These are phyloP conservation scores for Coemansia sp. DNA, from an alignment of 192 early-diverging fungal species.

Conservation along the genomic window DNA sequence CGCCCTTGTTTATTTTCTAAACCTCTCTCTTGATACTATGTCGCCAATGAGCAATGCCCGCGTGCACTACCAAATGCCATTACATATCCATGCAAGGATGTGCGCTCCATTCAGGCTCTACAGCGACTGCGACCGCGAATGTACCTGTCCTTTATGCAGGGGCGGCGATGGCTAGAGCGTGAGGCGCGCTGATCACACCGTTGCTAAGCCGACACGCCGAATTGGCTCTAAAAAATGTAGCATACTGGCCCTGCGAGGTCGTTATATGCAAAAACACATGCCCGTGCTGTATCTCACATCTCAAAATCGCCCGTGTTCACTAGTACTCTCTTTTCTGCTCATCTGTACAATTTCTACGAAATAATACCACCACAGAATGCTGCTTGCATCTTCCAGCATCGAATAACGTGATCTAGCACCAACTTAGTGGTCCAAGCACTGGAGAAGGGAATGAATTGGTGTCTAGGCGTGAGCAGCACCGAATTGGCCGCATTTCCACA, in stretches of 20 bases:
- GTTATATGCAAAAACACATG: not conserved
- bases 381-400: not conserved
- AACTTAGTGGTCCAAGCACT: not conserved
- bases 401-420: not conserved
- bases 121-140: slow-evolving; percentile 31
- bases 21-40: not conserved
- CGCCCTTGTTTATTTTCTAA: not conserved
- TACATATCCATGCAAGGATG: not conserved
- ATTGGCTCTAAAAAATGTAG: not conserved
- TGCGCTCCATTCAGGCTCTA: not conserved
- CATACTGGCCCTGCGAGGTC: not conserved
- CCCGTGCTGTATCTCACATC: not conserved
- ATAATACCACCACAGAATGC: not conserved
- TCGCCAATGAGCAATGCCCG: not conserved
- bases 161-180: slow-evolving; percentile 13
- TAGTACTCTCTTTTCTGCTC: not conserved
- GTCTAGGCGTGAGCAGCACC: not conserved
- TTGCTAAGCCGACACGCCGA: not conserved
- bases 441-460: not conserved
- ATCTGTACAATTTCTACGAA: not conserved
- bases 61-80: not conserved
- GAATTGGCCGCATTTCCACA: not conserved
- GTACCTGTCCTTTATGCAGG: slow-evolving; percentile 33
- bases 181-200: not conserved
- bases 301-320: not conserved